phyloP scores from a whole-genome alignment of 106 monocot species.

The Chionographis japonica region DNA sequence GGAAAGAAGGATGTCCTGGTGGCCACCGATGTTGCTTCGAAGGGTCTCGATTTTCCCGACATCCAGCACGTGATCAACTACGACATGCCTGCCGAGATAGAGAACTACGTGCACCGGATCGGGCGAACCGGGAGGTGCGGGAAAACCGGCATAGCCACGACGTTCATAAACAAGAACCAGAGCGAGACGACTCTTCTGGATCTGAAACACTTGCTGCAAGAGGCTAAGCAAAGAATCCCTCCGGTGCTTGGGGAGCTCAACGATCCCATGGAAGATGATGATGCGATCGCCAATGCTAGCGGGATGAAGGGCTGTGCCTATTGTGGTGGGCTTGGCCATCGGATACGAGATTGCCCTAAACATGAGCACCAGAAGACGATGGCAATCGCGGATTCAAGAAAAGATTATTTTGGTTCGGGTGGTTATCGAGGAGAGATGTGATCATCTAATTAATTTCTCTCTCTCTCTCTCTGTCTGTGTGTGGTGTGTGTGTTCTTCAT shows the following conservation, averaged over 20 bases:
- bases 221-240: conserved; percentile 94
- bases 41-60: conserved; percentile 93
- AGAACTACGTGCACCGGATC: conserved; percentile 92
- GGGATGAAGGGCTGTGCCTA: conserved; percentile 94
- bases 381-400: conserved; percentile 79
- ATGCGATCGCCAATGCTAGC: conserved; percentile 60
- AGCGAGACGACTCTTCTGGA: conserved; percentile 90
- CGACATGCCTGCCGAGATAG: conserved; percentile 96
- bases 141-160: conserved; percentile 88
- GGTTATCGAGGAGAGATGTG: conserved; percentile 89
- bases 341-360: conserved; percentile 80
- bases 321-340: conserved; percentile 92
- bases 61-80: conserved; percentile 96
- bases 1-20: conserved; percentile 87
- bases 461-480: too few relatives aligned
- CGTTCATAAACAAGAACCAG: conserved; percentile 99
- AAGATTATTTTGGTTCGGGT: conserved; percentile 88
- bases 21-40: conserved; percentile 95
- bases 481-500: too few relatives aligned
- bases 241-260: conserved; percentile 83
- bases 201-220: conserved; percentile 83
- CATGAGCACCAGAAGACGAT: conserved; percentile 90
- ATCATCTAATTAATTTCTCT: conserved; percentile 3
- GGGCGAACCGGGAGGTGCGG: conserved; percentile 92
- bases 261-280: conserved; percentile 81